Base-by-base conservation (phyloP, 1,284 basidiomycete genomes). In the Dichomitus squalens region DNA sequence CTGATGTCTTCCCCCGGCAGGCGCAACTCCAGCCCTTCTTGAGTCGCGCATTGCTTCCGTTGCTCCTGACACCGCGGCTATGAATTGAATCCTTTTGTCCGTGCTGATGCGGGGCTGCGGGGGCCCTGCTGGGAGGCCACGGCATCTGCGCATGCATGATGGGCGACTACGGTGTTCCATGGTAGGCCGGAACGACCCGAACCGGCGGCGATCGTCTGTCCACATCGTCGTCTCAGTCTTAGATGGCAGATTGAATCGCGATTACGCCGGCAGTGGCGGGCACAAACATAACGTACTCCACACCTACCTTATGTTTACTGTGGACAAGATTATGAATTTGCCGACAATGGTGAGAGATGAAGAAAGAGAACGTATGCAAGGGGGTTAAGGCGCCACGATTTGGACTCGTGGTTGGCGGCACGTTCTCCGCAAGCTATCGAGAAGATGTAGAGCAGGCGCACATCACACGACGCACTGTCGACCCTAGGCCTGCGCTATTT, bases 401-500 rank as follows among this genome's bases (percentile, higher is more conserved):
- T 48, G 38, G 35, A 27, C 44, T 36, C 46, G 46, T 50, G 52
- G 29, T 12, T 47, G 44, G 41, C 35, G 53, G 36, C 59, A 57
- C 59, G 52, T 38, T 52, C 49, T 55, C 39, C 7, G 33, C 39
- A 33, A 44, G 53, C 21, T 25, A 53, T 52, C 53, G 25, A 52
- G 52, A 48, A 49, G 31, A 27, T 34, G 25, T 8, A 31, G 53
- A 53, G 35, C 20, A 49, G 55, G 52, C 21, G 44, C 43, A 31
- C 39, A 46, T 49, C 55, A 55, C 53, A 52, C 52, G 59, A 60
- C 40, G 55, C 20, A 21, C 40, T 16, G 35, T 50, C 34, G 59
- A 55, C 59, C 59, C n/a, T n/a, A n/a, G n/a, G n/a, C n/a, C 59
- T 61, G 59, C 53, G 46, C 44, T 49, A 18, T 12, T 55, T 61